Evolutionary conservation across 139 green algal species (phyloP), one percentile per base, ranked within the genome.

Genomic region (Haematococcus lacustris): DNA sequence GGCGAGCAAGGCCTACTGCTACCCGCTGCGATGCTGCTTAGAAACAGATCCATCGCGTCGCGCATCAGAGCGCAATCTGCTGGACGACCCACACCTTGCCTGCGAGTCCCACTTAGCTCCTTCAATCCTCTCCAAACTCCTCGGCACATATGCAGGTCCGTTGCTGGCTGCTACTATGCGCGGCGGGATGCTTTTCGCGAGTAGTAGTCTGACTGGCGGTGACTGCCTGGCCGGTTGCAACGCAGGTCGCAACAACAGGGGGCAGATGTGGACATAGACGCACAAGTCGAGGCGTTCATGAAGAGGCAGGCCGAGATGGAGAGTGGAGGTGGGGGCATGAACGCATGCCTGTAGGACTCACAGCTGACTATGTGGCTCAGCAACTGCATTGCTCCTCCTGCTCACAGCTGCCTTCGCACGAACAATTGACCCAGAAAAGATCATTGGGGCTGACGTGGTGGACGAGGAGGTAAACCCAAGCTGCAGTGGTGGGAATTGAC

Each of bases 211-310:
- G n/a, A n/a, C n/a, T n/a, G n/a, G n/a, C n/a, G n/a, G n/a, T n/a
- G n/a, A n/a, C n/a, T 57, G 47, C 17, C 13, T 57, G 47, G 47
- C 47, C 47, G 13, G 17, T 21, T 57, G 17, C 13, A n/a, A 57
- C 61, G 34, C 64, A 70, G 64, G 66, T 40, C 66, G 17, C 32
- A 70, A 38, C 66, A 72, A n/a, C n/a, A n/a, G n/a, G n/a, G n/a
- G n/a, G n/a, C n/a, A 32, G 81, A 91, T 40, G 81, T 90, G 35
- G 90, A 92, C n/a, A 72, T 97, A 5, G 89, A 96, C 63, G 80
- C 75, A 3, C 60, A 89, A 71, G 83, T 95, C 57, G 90, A 95
- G 76, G 65, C 74, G 6, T 97, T 97, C 73, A 93, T 97, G 86
- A 84, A 83, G 74, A 71, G 79, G 62, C 91, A 96, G 80, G 88